A percentile compares a stretch with the other conserved stretches of the same genome.
phyloP scores from a whole-genome alignment of 495 filamentous ascomycete genomes.

The Aspergillus affinis region DNA sequence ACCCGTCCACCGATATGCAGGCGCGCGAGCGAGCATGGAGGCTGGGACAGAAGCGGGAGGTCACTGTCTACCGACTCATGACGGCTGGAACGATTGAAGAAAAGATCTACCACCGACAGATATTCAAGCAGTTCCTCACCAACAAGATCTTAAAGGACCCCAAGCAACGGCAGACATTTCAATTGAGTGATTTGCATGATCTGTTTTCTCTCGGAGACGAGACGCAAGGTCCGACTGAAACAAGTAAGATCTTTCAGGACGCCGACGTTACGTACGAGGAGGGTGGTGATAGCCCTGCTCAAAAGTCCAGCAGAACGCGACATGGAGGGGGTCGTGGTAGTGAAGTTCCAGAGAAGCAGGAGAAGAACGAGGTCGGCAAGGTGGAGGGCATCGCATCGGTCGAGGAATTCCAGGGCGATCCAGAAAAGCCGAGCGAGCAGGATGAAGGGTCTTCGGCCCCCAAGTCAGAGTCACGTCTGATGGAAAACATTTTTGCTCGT shows the following conservation, averaged over 20 bases:
- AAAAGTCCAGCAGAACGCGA: slow-evolving; percentile 24
- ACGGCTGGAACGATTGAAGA: slow-evolving; percentile 98
- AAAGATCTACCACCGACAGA: slow-evolving; percentile 97
- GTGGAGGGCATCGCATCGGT: slow-evolving; percentile 60
- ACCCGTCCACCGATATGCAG: slow-evolving; percentile 89
- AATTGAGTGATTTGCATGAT: slow-evolving; percentile 83
- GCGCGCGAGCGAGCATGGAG: slow-evolving; percentile 97
- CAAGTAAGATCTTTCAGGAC: slow-evolving; percentile 77
- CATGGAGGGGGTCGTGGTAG: slow-evolving; percentile 7
- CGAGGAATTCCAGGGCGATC: slow-evolving; percentile 51
- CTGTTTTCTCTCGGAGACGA: slow-evolving; percentile 78
- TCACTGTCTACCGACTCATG: slow-evolving; percentile 93
- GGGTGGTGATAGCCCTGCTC: slow-evolving; percentile 11
- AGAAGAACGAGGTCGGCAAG: slow-evolving; percentile 45
- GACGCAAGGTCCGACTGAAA: slow-evolving; percentile 73
- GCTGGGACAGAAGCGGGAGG: slow-evolving; percentile 88
- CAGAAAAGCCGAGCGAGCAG: slow-evolving; percentile 34
- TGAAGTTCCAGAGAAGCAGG: slow-evolving; percentile 17
- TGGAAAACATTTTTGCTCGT: slow-evolving; percentile 82
- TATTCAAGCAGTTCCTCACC: slow-evolving; percentile 93
- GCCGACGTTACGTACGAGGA: slow-evolving; percentile 66
- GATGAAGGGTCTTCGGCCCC: slow-evolving; percentile 40
- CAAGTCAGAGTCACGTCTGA: slow-evolving; percentile 62
- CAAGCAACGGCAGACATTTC: slow-evolving; percentile 83
- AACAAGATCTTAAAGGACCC: slow-evolving; percentile 94